Base-by-base conservation (phyloP, 2,329 filamentous ascomycete genomes). In the Venturiaceae sp. region DNA sequence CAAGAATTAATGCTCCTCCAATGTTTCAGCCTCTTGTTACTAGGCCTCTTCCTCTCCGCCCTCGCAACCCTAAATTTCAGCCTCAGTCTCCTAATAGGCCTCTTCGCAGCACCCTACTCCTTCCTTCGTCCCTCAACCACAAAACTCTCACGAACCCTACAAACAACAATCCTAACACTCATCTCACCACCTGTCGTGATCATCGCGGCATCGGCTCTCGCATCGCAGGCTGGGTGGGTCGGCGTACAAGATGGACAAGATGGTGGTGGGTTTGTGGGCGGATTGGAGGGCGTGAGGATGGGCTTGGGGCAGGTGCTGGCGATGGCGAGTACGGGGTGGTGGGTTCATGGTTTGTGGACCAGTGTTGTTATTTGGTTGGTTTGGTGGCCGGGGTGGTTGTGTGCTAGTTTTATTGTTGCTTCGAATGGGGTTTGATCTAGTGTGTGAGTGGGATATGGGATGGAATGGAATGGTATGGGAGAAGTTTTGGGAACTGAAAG, bases 61-160 rank as follows among this genome's bases (percentile, higher is more conserved):
- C 86, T 99, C 13, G 92, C 94, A 2, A 99, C 92, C 0, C 82
- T 99, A 55, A 99, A 99, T 74, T 99, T 99, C 78, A 91, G 88
- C 3, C 84, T 96, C 14, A 86, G 90, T 53, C 86, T 97, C 68
- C 77, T 96, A 37, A 78, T 96, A 55, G 94, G 94, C 37, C 75
- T 97, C 2, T 75, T 92, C 50, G 84, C 89, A 46, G 77, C 83
- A 3, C 92, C 92, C 0, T 77, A 97, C 14, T 86, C 84, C n/a
- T 96, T 96, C 69, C 77, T 86, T 19, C 78, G 74, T 7, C 67
- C 68, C 7, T 11, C 33, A 8, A 47, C 21, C 13, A 28, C 26
- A n/a, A 58, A 56, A 16, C 30, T 56, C 5, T 44, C 39, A 1
- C 41, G 13, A 53, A 11, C 3, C 34, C 19, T 59, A 7, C 61